Conservation (phyloP, 768 basidiomycete species). For the Trametes elegans region DNA sequence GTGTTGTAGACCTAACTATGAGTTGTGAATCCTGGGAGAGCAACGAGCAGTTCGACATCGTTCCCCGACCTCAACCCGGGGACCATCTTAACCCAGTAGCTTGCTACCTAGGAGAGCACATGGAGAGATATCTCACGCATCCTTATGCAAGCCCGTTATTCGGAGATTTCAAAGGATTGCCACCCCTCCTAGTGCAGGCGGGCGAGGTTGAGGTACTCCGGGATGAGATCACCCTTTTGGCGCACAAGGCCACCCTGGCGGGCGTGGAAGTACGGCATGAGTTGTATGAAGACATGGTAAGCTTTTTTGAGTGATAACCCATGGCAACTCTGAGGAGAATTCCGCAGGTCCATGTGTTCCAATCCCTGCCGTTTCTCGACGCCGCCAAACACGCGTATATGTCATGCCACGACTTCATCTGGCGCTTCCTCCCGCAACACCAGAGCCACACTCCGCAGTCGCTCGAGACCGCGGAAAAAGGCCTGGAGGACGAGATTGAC, state of each 20-base stretch:
- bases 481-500: slow-evolving; percentile 68
- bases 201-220: slow-evolving; percentile 95
- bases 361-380: slow-evolving; percentile 78
- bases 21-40: slow-evolving; percentile 98
- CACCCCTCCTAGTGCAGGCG: slow-evolving; percentile 87
- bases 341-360: slow-evolving; percentile 83
- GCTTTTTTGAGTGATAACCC: slow-evolving; percentile 26
- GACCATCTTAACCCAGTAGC: slow-evolving; percentile 92
- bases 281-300: slow-evolving; percentile 85
- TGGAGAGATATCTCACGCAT: slow-evolving; percentile 85
- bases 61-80: slow-evolving; percentile 65
- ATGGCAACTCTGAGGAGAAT: neutral
- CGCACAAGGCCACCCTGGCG: slow-evolving; percentile 86
- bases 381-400: slow-evolving; percentile 63
- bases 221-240: slow-evolving; percentile 88
- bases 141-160: slow-evolving; percentile 96
- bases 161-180: slow-evolving; percentile 81
- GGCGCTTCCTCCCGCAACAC: slow-evolving; percentile 51
- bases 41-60: slow-evolving; percentile 83
- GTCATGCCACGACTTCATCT: slow-evolving; percentile 70
- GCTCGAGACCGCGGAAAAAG: slow-evolving; percentile 56
- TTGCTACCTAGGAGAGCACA: slow-evolving; percentile 85
- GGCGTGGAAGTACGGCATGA: slow-evolving; percentile 89
- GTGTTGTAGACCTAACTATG: slow-evolving; percentile 78
- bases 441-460: slow-evolving; percentile 50